A percentile compares a stretch with the other conserved stretches of the same genome.
phyloP scores from a whole-genome alignment of 148 eudicot genomes.

The Chenopodium formosanum region DNA sequence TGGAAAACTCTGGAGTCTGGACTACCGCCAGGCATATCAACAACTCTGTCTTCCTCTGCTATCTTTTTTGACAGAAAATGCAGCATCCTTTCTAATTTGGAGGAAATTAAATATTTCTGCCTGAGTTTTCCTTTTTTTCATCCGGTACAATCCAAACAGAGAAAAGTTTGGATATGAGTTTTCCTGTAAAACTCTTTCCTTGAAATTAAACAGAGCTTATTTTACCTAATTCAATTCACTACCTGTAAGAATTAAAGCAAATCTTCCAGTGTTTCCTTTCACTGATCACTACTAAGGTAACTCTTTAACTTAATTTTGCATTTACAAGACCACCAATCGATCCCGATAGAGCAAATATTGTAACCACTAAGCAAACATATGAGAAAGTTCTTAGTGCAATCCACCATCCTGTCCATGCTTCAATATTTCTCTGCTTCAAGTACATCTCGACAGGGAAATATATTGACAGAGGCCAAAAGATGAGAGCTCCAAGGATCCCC shows the following conservation, averaged over 20 bases:
- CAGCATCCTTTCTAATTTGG: too few relatives aligned
- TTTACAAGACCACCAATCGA: slow-evolving; percentile 54
- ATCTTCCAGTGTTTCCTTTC: slow-evolving; percentile 18
- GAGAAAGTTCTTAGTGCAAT: slow-evolving; percentile 43
- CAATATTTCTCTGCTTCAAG: slow-evolving; percentile 46
- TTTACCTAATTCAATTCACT: not conserved
- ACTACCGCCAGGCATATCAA: too few relatives aligned
- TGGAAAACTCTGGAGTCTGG: too few relatives aligned
- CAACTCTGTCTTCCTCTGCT: too few relatives aligned
- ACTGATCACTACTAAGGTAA: not conserved
- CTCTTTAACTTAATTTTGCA: slow-evolving; percentile 44
- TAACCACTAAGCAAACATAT: slow-evolving; percentile 36
- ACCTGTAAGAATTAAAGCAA: slow-evolving; percentile 8
- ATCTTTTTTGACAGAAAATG: too few relatives aligned
- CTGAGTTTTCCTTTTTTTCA: too few relatives aligned
- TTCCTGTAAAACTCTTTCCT: too few relatives aligned
- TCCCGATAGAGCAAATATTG: slow-evolving; percentile 50
- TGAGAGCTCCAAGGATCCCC: slow-evolving; percentile 54
- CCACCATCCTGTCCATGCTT: slow-evolving; percentile 45
- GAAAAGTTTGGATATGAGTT: too few relatives aligned
- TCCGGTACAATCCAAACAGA: too few relatives aligned
- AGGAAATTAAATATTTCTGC: too few relatives aligned
- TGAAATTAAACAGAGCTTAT: too few relatives aligned
- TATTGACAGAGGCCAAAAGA: slow-evolving; percentile 59
- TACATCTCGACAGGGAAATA: slow-evolving; percentile 78